A percentile compares a stretch with the other conserved stretches of the same genome.
Conservation (phyloP, 352 stramenopile genomes). For the Phytophthora pisi region DNA sequence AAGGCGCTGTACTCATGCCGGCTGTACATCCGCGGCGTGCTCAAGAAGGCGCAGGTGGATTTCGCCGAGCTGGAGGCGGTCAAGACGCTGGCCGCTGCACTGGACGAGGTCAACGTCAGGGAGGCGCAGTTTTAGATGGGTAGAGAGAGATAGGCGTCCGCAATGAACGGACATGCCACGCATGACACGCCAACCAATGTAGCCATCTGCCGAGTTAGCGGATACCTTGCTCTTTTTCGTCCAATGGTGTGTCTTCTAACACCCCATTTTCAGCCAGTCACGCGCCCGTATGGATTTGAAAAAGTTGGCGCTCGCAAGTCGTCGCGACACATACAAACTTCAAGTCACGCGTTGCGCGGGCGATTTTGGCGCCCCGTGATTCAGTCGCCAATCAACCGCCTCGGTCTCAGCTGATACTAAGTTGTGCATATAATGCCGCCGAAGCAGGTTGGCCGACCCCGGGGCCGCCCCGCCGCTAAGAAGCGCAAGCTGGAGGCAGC, state of each 20-base stretch:
- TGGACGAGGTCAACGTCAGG: conserved; percentile 60
- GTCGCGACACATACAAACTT: conserved; percentile 22
- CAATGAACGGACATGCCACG: background rate
- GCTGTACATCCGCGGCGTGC: conserved; percentile 75
- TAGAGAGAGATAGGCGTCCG: conserved; percentile 5
- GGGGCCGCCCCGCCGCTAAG: conserved; percentile 9
- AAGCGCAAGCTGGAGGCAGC: conserved; percentile 35
- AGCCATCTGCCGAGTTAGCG: background rate
- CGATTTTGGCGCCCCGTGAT: conserved; percentile 32
- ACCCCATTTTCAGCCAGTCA: conserved; percentile 20
- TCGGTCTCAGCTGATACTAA: conserved; percentile 12
- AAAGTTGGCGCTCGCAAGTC: background rate
- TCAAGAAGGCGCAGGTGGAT: conserved; percentile 81
- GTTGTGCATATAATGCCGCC: conserved; percentile 15
- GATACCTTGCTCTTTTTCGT: conserved; percentile 12
- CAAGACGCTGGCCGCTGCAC: conserved; percentile 45
- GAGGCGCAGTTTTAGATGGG: conserved; percentile 55
- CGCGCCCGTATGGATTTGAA: conserved; percentile 9
- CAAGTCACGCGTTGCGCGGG: conserved; percentile 26
- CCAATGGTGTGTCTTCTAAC: conserved; percentile 3
- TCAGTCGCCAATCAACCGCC: conserved; percentile 40
- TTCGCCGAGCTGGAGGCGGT: conserved; percentile 61
- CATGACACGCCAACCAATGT: conserved; percentile 3
- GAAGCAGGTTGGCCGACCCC: conserved; percentile 12
- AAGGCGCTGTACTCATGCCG: conserved; percentile 79